A percentile compares a stretch with the other conserved stretches of the same genome.
phyloP scores from a whole-genome alignment of 2,329 filamentous ascomycete genomes.

The Dothideomycetes sp. region DNA sequence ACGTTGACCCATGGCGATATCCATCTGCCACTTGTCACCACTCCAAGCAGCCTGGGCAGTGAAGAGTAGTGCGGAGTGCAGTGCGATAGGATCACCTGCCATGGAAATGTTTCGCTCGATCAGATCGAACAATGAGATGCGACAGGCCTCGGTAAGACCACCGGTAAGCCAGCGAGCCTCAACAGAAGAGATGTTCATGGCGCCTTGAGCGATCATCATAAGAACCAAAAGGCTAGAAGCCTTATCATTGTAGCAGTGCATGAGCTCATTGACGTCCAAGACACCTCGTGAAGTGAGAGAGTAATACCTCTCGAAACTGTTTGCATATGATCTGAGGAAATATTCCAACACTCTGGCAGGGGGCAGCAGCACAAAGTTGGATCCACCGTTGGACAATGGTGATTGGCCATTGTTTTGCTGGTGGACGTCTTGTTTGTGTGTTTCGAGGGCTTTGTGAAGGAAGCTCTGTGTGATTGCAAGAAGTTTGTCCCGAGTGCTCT shows the following conservation, averaged over 20 bases:
- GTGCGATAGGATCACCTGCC: conserved; percentile 54
- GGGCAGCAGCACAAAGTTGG: conserved; percentile 57
- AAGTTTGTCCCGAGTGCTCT: conserved; percentile 56
- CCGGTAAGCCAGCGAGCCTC: conserved; percentile 58
- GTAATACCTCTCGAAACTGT: conserved; percentile 58
- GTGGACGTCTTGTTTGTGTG: conserved; percentile 43
- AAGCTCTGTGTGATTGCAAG: conserved; percentile 64
- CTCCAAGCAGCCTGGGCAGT: conserved; percentile 62
- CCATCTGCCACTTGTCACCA: conserved; percentile 70
- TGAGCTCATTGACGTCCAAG: conserved; percentile 58
- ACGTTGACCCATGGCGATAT: conserved; percentile 64
- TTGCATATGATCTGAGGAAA: conserved; percentile 57
- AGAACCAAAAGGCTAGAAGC: conserved; percentile 57
- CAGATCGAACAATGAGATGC: conserved; percentile 62
- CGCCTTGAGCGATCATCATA: conserved; percentile 64
- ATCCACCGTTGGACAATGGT: conserved; percentile 41
- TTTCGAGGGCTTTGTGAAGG: conserved; percentile 60
- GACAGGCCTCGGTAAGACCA: conserved; percentile 60
- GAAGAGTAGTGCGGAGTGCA: conserved; percentile 59
- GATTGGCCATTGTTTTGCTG: conserved; percentile 29
- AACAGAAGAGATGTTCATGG: conserved; percentile 54
- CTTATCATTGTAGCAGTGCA: conserved; percentile 53
- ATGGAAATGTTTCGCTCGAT: conserved; percentile 64
- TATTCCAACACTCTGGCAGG: conserved; percentile 58
- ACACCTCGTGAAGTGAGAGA: conserved; percentile 51